Evolutionary conservation across 108 stramenopile genomes (phyloP).

Genomic region (Cylindrotheca closterium): DNA sequence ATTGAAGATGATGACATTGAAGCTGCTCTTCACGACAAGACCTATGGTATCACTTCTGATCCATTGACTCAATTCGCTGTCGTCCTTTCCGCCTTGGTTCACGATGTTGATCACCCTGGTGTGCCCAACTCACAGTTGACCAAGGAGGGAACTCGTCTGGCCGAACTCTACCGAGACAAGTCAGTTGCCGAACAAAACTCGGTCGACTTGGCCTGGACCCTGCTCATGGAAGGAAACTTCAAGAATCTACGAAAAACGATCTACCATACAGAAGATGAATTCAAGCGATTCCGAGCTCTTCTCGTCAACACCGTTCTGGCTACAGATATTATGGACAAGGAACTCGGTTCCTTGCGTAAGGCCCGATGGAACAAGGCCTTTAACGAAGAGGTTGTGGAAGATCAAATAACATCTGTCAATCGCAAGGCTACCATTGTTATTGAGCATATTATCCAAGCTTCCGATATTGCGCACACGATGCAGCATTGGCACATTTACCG

Average conservation of each 20-base stretch:
- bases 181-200: conserved; percentile 60
- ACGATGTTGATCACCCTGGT: conserved; percentile 65
- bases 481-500: not conserved
- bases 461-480: not conserved
- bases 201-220: conserved; percentile 42
- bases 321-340: conserved; percentile 27
- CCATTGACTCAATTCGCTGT: conserved; percentile 53
- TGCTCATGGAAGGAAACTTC: conserved; percentile 42
- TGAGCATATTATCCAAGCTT: conserved; percentile 1
- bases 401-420: not conserved
- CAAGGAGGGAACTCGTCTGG: conserved; percentile 38
- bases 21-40: conserved; percentile 29
- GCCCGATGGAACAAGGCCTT: conserved; percentile 30
- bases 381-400: not conserved
- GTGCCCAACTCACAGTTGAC: conserved; percentile 49
- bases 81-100: conserved; percentile 55
- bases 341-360: conserved; percentile 20
- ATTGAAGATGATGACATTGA: conserved; percentile 6
- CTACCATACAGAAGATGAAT: conserved; percentile 8
- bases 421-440: not conserved
- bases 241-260: conserved; percentile 18
- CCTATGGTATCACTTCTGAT: conserved; percentile 52
- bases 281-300: conserved; percentile 15
- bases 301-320: conserved; percentile 15
- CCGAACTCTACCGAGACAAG: conserved; percentile 33